Percentiles rank a stretch among this genome's conserved stretches.
These are phyloP conservation scores for Penicillium vulpinum DNA, from an alignment of 2,329 filamentous ascomycete genomes.

Conservation along the genomic window DNA sequence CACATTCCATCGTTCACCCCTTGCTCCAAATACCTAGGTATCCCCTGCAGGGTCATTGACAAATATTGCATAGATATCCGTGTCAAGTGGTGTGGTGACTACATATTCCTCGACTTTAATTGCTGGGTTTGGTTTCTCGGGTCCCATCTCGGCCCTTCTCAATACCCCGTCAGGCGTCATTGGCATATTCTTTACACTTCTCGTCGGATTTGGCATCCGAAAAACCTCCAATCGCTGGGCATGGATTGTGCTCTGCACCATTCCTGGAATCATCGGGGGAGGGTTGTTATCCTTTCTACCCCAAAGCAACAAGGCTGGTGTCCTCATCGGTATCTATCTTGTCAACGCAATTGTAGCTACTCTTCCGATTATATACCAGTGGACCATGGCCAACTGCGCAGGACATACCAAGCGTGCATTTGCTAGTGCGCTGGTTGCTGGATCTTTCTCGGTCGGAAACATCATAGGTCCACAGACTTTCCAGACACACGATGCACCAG, in stretches of 20 bases:
- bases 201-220: conserved; percentile 44
- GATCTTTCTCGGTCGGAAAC: conserved; percentile 48
- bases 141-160: conserved; percentile 46
- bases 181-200: conserved; percentile 42
- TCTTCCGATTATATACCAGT: conserved; percentile 49
- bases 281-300: conserved; percentile 39
- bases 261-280: conserved; percentile 51
- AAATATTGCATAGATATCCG: conserved; percentile 30
- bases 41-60: conserved; percentile 12
- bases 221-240: conserved; percentile 43
- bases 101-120: conserved; percentile 49
- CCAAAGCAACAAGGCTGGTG: conserved; percentile 42
- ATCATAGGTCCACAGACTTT: conserved; percentile 51
- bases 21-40: background rate
- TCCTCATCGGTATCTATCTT: conserved; percentile 49
- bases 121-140: conserved; percentile 44
- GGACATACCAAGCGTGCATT: conserved; percentile 54
- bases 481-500: conserved; percentile 45
- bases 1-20: background rate
- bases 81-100: conserved; percentile 49
- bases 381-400: conserved; percentile 51
- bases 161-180: conserved; percentile 48
- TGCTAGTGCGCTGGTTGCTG: conserved; percentile 47
- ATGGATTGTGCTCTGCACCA: conserved; percentile 46
- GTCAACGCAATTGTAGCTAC: conserved; percentile 47